Base-by-base conservation (phyloP, 2,329 filamentous ascomycete species). In the Seiridium unicorne region DNA sequence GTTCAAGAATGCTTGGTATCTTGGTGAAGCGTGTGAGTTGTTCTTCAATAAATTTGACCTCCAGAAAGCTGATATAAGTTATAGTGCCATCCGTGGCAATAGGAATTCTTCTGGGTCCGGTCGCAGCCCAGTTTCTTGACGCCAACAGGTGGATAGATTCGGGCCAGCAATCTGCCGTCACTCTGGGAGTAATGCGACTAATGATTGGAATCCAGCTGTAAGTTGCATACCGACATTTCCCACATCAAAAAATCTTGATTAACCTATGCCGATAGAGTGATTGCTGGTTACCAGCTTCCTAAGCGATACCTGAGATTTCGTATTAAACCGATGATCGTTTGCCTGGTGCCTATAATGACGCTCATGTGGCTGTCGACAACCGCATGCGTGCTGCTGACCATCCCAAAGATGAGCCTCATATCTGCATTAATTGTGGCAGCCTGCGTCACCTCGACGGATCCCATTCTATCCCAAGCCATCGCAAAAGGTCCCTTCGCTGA, bases 401-500 rank as follows among this genome's bases (percentile, higher is more conserved):
- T 87, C 2, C 84, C 85, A 0, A 81, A 83, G 32, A 61, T 88
- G 8, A 79, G 80, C 0, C 74, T 85, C 11, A 74, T 85, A 2
- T 75, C 81, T 2, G 78, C 82, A 1, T 72, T 88, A 46, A 84
- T 84, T 26, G 84, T 88, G 61, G 84, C 79, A 2, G 84, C 85
- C 0, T 86, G 83, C 55, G 84, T 87, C 9, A 86, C 85, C 3
- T 86, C 80, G 59, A 88, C 85, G 0, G 86, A 88, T 61, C 85
- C 85, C 0, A 77, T 88, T n/a, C 74, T 88, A 4, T 86, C 84
- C 0, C 84, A 87, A 65, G 83, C 84, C 34, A 79, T 88, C 13
- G 86, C 85, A 18, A 88, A 88, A 68, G 84, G 84, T 0, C 82
- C 84, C 0, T 87, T 89, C 64, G 79, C 86, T 0, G 85, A 88